A percentile compares a stretch with the other conserved stretches of the same genome.
These are phyloP conservation scores for Arthrocladium fulminans DNA, from an alignment of 2,329 filamentous ascomycete species.

Conservation along the genomic window DNA sequence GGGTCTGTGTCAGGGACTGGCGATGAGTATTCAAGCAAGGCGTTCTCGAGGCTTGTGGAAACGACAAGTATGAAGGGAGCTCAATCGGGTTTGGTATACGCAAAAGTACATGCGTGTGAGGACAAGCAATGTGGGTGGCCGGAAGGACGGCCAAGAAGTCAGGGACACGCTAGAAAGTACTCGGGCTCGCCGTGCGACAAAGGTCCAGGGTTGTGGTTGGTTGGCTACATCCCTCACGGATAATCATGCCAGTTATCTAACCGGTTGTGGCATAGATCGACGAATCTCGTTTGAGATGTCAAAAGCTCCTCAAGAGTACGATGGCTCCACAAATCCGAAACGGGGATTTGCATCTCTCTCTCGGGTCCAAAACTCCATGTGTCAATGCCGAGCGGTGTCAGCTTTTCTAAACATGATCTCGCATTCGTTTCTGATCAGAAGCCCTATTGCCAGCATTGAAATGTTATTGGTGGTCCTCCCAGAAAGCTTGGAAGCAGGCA, in stretches of 20 bases:
- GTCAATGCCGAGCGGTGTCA: no score
- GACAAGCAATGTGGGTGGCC: background rate
- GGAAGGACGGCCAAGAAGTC: background rate
- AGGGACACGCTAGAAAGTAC: background rate
- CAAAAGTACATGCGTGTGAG: constrained; percentile 2
- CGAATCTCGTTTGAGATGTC: background rate
- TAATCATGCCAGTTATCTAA: no score
- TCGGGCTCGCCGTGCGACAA: background rate
- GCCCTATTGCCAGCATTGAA: no score
- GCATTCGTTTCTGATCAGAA: no score
- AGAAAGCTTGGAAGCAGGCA: no score
- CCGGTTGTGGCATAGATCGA: no score
- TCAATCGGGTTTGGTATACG: background rate
- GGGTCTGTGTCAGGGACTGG: background rate
- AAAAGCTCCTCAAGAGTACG: background rate
- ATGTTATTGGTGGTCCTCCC: no score
- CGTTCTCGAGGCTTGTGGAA: background rate
- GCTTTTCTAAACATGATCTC: no score
- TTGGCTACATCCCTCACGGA: background rate
- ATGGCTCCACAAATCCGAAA: no score
- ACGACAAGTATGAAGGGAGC: background rate
- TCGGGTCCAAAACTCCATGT: no score
- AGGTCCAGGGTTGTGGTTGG: background rate
- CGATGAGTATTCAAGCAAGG: background rate
- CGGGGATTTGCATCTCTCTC: no score